Percentiles rank a stretch among this genome's conserved stretches.
phyloP scores from a whole-genome alignment of 1,139 yeast genomes.

The Zygosaccharomyces sapae region DNA sequence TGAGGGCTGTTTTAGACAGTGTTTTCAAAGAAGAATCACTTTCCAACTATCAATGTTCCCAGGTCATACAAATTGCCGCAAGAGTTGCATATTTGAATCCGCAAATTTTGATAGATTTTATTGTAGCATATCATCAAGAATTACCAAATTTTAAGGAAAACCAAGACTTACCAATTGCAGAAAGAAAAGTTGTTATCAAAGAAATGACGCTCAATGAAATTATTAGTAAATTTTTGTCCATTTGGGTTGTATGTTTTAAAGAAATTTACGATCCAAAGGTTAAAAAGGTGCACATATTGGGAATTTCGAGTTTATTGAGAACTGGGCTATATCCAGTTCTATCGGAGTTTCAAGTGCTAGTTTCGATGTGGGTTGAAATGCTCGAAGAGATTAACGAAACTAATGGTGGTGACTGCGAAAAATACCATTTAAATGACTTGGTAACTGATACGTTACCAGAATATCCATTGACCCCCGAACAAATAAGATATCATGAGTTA shows the following conservation, averaged over 20 bases:
- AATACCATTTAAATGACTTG: slow-evolving; percentile 52
- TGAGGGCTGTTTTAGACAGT: slow-evolving; percentile 28
- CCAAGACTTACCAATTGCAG: slow-evolving; percentile 21
- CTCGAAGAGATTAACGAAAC: slow-evolving; percentile 72
- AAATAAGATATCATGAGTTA: slow-evolving; percentile 47
- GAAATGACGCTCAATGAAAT: slow-evolving; percentile 29
- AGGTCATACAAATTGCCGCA: slow-evolving; percentile 51
- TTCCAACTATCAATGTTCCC: slow-evolving; percentile 40
- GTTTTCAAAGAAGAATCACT: slow-evolving; percentile 32
- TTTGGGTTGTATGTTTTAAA: slow-evolving; percentile 36
- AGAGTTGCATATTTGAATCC: slow-evolving; percentile 51
- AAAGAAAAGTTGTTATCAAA: slow-evolving; percentile 24
- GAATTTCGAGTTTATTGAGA: slow-evolving; percentile 45
- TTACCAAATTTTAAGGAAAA: slow-evolving; percentile 26
- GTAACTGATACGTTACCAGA: slow-evolving; percentile 32
- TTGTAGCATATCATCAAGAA: slow-evolving; percentile 27
- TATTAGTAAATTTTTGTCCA: slow-evolving; percentile 30
- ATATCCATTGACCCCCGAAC: slow-evolving; percentile 49
- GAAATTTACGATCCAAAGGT: slow-evolving; percentile 54
- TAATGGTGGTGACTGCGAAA: slow-evolving; percentile 56
- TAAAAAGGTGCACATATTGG: slow-evolving; percentile 60
- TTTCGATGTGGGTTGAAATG: slow-evolving; percentile 54
- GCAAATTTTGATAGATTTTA: slow-evolving; percentile 42
- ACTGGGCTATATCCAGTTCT: slow-evolving; percentile 35
- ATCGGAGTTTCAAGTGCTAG: slow-evolving; percentile 40